A percentile compares a stretch with the other conserved stretches of the same genome.
Conservation (phyloP, 2,329 filamentous ascomycete species). For the Tolypocladium cylindrosporum region DNA sequence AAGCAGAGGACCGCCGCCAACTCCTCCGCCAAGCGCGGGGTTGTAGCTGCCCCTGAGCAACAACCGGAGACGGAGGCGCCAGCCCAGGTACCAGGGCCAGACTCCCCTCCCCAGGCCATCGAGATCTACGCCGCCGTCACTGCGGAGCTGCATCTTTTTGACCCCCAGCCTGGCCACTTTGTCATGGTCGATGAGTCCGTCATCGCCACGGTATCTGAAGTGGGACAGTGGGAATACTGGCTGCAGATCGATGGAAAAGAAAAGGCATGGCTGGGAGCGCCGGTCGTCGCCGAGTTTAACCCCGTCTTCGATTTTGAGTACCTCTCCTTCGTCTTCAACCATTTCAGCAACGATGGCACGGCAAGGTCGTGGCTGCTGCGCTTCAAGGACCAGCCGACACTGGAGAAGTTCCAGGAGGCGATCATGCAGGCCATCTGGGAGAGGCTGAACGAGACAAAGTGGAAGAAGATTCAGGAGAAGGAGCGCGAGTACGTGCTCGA, state of each 20-base stretch:
- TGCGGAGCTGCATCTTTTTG: conserved; percentile 87
- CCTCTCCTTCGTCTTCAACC: conserved; percentile 98
- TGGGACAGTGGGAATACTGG: conserved; percentile 93
- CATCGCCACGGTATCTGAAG: conserved; percentile 70
- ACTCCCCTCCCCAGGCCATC: conserved; percentile 48
- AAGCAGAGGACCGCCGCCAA: conserved; percentile 38
- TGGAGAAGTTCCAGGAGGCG: conserved; percentile 85
- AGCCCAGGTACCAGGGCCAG: conserved; percentile 11
- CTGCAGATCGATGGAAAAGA: conserved; percentile 70
- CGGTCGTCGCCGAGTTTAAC: conserved; percentile 83
- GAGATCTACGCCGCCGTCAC: conserved; percentile 66
- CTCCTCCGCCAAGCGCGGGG: conserved; percentile 33
- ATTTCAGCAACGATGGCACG: conserved; percentile 78
- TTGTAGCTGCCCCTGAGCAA: conserved; percentile 19
- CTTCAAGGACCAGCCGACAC: conserved; percentile 72
- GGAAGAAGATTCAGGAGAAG: conserved; percentile 83
- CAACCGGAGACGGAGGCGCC: conserved; percentile 18
- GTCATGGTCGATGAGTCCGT: conserved; percentile 67
- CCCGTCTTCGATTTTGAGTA: conserved; percentile 99
- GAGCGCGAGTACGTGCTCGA: conserved; percentile 93
- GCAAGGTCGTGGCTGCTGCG: conserved; percentile 93
- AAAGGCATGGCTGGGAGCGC: conserved; percentile 77
- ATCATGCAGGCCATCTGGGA: conserved; percentile 97
- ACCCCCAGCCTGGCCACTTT: conserved; percentile 80
- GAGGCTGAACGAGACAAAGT: conserved; percentile 87